Evolutionary conservation across 2,329 filamentous ascomycete genomes (phyloP).

Genomic region (Alternaria tenuissima): DNA sequence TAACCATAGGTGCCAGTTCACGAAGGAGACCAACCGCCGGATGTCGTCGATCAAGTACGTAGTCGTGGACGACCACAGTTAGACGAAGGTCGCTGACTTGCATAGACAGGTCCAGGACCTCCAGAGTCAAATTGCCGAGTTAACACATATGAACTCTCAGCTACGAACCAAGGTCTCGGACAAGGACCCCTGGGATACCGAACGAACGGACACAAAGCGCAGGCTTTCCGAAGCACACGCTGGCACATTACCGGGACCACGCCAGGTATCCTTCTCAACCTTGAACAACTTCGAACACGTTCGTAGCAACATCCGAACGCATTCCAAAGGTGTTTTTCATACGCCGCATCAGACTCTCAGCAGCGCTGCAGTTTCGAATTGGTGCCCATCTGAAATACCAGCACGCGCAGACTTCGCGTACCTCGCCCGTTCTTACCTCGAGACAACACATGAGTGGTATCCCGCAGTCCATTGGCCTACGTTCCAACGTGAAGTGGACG

Average conservation of each 20-base stretch:
- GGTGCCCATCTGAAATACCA: conserved; percentile 71
- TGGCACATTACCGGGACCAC: conserved; percentile 20
- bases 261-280: conserved; percentile 65
- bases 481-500: conserved; percentile 78
- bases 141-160: conserved; percentile 80
- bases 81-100: conserved; percentile 15
- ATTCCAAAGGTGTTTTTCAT: conserved; percentile 81
- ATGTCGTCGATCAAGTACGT: conserved; percentile 97
- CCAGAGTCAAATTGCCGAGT: conserved; percentile 84
- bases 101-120: conserved; percentile 90
- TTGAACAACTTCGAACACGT: conserved; percentile 76
- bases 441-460: conserved; percentile 78
- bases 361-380: conserved; percentile 53
- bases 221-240: conserved; percentile 51
- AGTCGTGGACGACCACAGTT: neutral
- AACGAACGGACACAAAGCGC: conserved; percentile 51
- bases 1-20: conserved; percentile 98
- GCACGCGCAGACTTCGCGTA: conserved; percentile 73
- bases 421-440: conserved; percentile 78
- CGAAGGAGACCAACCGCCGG: conserved; percentile 95
- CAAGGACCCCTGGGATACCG: conserved; percentile 56
- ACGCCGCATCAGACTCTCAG: conserved; percentile 69
- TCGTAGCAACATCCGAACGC: conserved; percentile 74
- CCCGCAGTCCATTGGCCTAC: conserved; percentile 90
- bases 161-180: conserved; percentile 71